Conservation (phyloP, 164 flowering plant species). For the Stephania japonica region DNA sequence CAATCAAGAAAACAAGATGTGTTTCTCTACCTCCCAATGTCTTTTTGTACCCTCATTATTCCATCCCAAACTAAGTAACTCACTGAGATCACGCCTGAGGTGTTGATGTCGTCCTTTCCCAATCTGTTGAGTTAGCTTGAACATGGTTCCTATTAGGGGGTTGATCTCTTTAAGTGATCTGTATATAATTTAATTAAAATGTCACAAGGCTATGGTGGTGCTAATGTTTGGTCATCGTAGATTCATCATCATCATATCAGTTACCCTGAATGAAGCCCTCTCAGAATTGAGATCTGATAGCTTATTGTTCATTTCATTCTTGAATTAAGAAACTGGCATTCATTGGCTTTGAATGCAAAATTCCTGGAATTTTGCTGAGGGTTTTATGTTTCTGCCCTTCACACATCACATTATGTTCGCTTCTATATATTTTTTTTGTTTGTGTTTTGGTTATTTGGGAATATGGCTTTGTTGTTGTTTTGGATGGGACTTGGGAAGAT, state of each 20-base stretch:
- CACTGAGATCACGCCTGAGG: too few relatives aligned
- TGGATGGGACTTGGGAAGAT: neutral
- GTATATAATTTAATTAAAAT: too few relatives aligned
- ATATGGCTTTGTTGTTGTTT: neutral
- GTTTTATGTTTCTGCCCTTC: too few relatives aligned
- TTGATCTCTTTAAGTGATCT: neutral
- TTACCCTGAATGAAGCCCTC: neutral
- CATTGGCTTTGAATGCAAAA: neutral
- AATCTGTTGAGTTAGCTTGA: too few relatives aligned
- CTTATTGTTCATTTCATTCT: neutral
- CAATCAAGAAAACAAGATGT: too few relatives aligned
- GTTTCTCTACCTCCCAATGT: too few relatives aligned
- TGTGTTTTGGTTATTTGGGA: neutral
- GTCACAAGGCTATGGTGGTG: neutral
- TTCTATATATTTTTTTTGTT: neutral
- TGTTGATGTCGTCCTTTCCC: too few relatives aligned
- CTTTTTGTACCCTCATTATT: too few relatives aligned
- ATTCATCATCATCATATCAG: neutral
- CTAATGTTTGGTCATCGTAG: neutral
- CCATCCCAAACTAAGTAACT: too few relatives aligned
- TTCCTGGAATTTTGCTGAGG: neutral
- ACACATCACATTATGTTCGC: too few relatives aligned
- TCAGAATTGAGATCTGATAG: neutral
- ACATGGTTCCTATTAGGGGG: neutral
- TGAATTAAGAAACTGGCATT: neutral